Percentiles rank a stretch among this genome's conserved stretches.
phyloP scores from a whole-genome alignment of 2,329 filamentous ascomycete species.

The Neocucurbitaria cava region DNA sequence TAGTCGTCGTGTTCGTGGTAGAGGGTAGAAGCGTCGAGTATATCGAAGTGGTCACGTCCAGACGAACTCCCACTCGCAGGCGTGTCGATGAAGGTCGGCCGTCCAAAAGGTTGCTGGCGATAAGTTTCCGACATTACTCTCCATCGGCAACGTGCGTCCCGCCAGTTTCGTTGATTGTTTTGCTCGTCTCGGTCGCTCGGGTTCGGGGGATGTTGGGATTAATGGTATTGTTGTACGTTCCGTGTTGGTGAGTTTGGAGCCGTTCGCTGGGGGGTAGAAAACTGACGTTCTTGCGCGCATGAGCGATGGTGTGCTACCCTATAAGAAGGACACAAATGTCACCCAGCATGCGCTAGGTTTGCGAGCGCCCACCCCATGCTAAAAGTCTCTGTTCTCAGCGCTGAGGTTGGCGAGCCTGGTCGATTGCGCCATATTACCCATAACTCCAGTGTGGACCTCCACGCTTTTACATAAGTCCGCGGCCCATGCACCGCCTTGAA shows the following conservation, averaged over 20 bases:
- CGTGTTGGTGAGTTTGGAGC: slow-evolving; percentile 21
- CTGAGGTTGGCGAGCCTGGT: slow-evolving; percentile 22
- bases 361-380: slow-evolving; percentile 27
- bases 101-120: slow-evolving; percentile 43
- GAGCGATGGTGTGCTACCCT: slow-evolving; percentile 34
- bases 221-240: slow-evolving; percentile 18
- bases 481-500: slow-evolving; percentile 5
- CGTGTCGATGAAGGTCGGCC: slow-evolving; percentile 45
- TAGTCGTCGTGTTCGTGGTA: slow-evolving; percentile 34
- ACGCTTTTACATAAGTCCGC: slow-evolving; percentile 31
- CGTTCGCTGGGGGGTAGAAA: slow-evolving; percentile 20
- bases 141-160: slow-evolving; percentile 40
- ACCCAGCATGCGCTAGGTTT: slow-evolving; percentile 23
- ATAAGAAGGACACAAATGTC: slow-evolving; percentile 33
- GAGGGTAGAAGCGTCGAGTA: slow-evolving; percentile 35
- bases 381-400: slow-evolving; percentile 17
- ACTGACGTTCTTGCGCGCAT: slow-evolving; percentile 31
- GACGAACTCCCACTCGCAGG: slow-evolving; percentile 50
- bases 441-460: slow-evolving; percentile 17
- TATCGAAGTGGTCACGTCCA: slow-evolving; percentile 47
- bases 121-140: slow-evolving; percentile 46
- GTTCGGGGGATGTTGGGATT: slow-evolving; percentile 1
- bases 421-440: slow-evolving; percentile 31
- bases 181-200: slow-evolving; percentile 8
- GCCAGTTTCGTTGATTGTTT: not conserved